A percentile compares a stretch with the other conserved stretches of the same genome.
phyloP scores from a whole-genome alignment of 2,329 filamentous ascomycete genomes.

The Penicillium brevicompactum region DNA sequence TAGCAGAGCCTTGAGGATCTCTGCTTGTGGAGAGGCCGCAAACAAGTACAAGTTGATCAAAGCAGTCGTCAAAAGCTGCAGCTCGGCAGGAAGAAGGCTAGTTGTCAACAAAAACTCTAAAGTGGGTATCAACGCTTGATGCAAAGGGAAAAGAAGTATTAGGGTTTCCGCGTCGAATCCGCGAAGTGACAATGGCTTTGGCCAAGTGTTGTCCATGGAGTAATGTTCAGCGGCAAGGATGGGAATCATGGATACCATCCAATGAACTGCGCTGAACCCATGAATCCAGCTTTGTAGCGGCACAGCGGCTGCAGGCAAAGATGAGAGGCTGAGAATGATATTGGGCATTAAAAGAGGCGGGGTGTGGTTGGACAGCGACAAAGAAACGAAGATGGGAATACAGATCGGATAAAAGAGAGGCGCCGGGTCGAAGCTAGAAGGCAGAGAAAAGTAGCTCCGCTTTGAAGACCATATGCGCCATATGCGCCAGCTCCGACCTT shows the following conservation, averaged over 20 bases:
- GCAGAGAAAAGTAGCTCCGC: conserved; percentile 61
- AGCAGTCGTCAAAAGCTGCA: conserved; percentile 80
- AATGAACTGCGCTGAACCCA: conserved; percentile 71
- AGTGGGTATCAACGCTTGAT: conserved; percentile 73
- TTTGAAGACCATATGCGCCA: conserved; percentile 30
- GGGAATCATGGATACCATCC: conserved; percentile 74
- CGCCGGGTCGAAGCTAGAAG: conserved; percentile 83
- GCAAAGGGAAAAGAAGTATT: conserved; percentile 75
- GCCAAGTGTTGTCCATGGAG: conserved; percentile 36
- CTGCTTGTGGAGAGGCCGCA: conserved; percentile 76
- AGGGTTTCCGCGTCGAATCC: conserved; percentile 60
- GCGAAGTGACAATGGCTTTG: conserved; percentile 33
- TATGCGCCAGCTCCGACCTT: conserved; percentile 28
- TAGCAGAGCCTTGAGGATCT: conserved; percentile 81
- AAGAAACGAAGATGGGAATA: conserved; percentile 74
- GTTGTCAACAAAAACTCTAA: conserved; percentile 83
- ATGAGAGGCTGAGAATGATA: conserved; percentile 76
- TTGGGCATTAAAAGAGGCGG: conserved; percentile 71
- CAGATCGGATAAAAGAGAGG: conserved; percentile 83
- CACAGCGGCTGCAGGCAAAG: conserved; percentile 72
- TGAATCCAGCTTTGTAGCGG: conserved; percentile 62
- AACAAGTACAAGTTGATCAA: conserved; percentile 81
- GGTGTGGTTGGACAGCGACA: conserved; percentile 68
- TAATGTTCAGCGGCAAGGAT: conserved; percentile 56
- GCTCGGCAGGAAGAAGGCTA: conserved; percentile 81